phyloP scores from a whole-genome alignment of 2,329 filamentous ascomycete genomes.

The Cladophialophora immunda region DNA sequence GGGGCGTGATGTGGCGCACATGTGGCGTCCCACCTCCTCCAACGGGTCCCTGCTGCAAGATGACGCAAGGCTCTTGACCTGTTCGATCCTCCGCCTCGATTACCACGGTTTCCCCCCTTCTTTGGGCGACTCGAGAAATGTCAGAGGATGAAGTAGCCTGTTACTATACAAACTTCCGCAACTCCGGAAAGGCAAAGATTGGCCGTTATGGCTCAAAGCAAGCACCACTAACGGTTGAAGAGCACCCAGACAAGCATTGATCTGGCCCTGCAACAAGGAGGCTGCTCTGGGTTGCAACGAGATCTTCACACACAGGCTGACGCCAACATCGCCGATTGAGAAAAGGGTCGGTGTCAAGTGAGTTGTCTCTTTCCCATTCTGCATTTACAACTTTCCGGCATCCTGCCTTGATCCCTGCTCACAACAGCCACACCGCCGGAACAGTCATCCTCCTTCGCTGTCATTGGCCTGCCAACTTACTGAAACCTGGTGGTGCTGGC shows the following conservation, averaged over 20 bases:
- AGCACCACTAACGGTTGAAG: not conserved
- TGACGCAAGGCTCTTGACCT: not conserved
- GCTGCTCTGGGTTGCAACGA: not conserved
- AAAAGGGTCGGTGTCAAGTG: not conserved
- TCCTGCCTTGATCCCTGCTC: constrained; percentile 20
- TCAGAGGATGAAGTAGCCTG: not conserved
- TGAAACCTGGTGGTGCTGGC: constrained; percentile 10
- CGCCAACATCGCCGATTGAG: constrained; percentile 4
- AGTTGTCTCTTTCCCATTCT: constrained; percentile 2
- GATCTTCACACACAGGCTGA: not conserved
- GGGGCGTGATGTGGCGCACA: not conserved
- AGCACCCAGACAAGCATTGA: not conserved
- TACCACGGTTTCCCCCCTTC: not conserved
- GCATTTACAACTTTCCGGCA: not conserved
- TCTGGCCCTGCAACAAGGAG: not conserved
- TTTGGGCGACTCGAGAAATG: not conserved
- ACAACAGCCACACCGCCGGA: constrained; percentile 24
- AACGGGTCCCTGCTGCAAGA: not conserved
- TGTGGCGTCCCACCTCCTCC: not conserved
- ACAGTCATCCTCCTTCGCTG: not conserved
- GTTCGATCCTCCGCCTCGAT: not conserved
- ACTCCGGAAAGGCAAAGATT: not conserved
- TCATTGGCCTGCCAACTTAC: constrained; percentile 14
- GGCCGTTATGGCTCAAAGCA: not conserved
- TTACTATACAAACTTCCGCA: not conserved